Evolutionary conservation across 1,139 yeast genomes (phyloP).

Genomic region (Insectozyma bohioensis): DNA sequence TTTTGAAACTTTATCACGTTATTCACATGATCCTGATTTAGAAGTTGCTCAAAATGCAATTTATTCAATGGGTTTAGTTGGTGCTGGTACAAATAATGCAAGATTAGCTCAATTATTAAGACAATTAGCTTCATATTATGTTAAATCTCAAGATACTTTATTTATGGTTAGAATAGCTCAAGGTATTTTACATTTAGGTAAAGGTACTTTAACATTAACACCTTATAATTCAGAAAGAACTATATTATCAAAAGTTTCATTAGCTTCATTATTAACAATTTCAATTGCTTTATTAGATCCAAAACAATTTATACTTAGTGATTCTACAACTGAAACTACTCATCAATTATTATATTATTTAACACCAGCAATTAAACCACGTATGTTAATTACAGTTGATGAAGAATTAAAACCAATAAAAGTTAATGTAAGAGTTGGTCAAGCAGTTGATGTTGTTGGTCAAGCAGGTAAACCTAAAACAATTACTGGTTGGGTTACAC

Average conservation of each 20-base stretch:
- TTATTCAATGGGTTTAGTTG: constrained; percentile 96
- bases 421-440: constrained; percentile 97
- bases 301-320: constrained; percentile 57
- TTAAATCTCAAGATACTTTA: constrained; percentile 85
- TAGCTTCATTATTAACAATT: constrained; percentile 87
- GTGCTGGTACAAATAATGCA: constrained; percentile 98
- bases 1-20: constrained; percentile 92
- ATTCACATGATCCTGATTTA: constrained; percentile 92
- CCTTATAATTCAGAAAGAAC: constrained; percentile 91
- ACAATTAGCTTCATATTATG: constrained; percentile 91
- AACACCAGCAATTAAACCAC: constrained; percentile 88
- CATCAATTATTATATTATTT: constrained; percentile 79
- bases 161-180: constrained; percentile 95
- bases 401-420: constrained; percentile 84
- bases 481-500: constrained; percentile 99
- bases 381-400: constrained; percentile 90
- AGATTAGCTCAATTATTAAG: constrained; percentile 93
- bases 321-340: constrained; percentile 57
- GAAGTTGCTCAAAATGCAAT: constrained; percentile 96
- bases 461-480: constrained; percentile 99
- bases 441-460: constrained; percentile 97
- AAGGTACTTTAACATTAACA: constrained; percentile 86
- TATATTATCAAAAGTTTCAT: constrained; percentile 81
- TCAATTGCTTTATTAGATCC: constrained; percentile 87
- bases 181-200: constrained; percentile 93